phyloP scores from a whole-genome alignment of 2,329 filamentous ascomycete species.

The Penicillium psychrosexuale region DNA sequence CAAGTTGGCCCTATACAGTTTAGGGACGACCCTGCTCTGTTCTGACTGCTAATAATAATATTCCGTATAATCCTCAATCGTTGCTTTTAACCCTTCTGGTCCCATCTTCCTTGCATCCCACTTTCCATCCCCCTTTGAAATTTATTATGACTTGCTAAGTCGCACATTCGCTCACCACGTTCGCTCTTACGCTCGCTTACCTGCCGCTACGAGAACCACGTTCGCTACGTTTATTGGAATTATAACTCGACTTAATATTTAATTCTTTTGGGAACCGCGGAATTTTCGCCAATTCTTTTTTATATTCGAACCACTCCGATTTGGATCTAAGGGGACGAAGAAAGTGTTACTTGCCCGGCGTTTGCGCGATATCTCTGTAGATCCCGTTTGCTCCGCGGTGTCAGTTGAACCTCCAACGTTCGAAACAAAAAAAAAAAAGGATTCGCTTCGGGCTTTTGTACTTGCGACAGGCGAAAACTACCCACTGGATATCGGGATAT shows the following conservation, averaged over 20 bases:
- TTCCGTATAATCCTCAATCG: constrained; percentile 15
- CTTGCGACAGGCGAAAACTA: not conserved
- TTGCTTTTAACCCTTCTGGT: constrained; percentile 27
- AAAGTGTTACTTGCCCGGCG: constrained; percentile 10
- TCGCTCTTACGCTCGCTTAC: constrained; percentile 40
- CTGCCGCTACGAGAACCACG: constrained; percentile 37
- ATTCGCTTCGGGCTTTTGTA: not conserved
- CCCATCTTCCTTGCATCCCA: constrained; percentile 19
- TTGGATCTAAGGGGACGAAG: constrained; percentile 1
- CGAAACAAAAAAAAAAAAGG: not conserved
- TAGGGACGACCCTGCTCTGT: constrained; percentile 21
- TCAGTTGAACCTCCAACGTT: constrained; percentile 2
- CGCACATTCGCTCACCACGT: constrained; percentile 37
- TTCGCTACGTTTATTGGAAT: constrained; percentile 35
- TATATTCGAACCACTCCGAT: not conserved
- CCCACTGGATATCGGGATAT: not conserved
- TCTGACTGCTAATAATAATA: constrained; percentile 27
- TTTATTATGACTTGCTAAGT: constrained; percentile 33
- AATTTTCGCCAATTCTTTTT: not conserved
- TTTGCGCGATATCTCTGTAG: constrained; percentile 19
- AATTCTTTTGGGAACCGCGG: constrained; percentile 16
- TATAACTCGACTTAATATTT: constrained; percentile 27
- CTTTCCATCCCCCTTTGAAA: constrained; percentile 13
- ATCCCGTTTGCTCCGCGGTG: constrained; percentile 15
- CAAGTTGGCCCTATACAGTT: constrained; percentile 23